Conservation (phyloP, 78 protist genomes). For the Dictyostelium discoideum region dicty_2.7 NC_007090.3:5057001-5057500, state of each 20-base stretch:
- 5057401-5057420: slow-evolving; percentile 42
- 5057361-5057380: slow-evolving; percentile 37
- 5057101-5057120: slow-evolving; percentile 11
- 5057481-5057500: slow-evolving; percentile 16
- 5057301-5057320: slow-evolving; percentile 39
- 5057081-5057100: slow-evolving; percentile 47
- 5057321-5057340: slow-evolving; percentile 48
- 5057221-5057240: slow-evolving; percentile 40
- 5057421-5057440: slow-evolving; percentile 50
- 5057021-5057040: slow-evolving; percentile 4
- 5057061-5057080: slow-evolving; percentile 25
- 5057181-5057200: slow-evolving; percentile 30
- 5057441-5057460: slow-evolving; percentile 72
- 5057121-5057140: not conserved
- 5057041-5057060: slow-evolving; percentile 7
- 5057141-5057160: not conserved
- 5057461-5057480: slow-evolving; percentile 54
- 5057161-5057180: slow-evolving; percentile 15
- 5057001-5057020: not conserved
- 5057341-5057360: slow-evolving; percentile 54
- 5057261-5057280: slow-evolving; percentile 59
- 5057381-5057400: slow-evolving; percentile 24
- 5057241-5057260: slow-evolving; percentile 48
- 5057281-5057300: not conserved
- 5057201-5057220: slow-evolving; percentile 29